Base-by-base conservation (phyloP, 805 yeast genomes). In the Ogataea pignaliae region DNA sequence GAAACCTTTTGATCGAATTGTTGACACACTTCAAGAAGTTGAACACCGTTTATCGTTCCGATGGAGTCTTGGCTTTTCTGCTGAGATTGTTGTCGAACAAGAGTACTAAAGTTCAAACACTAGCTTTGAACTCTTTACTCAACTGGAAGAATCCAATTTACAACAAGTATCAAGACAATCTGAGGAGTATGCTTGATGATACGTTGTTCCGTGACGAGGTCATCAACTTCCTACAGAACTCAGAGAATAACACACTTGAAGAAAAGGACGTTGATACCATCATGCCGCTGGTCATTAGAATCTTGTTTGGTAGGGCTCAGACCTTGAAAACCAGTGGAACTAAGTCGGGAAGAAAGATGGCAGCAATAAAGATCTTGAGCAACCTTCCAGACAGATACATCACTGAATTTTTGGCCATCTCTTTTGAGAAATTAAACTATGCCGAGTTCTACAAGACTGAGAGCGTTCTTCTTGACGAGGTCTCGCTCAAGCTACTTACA, bases 291-390 rank as follows among this genome's bases (percentile, higher is more conserved):
- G 73, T 89, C 3, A 59, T 89, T 39, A 69, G 97, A 52, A 83
- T 93, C 21, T 67, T 93, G 16, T 91, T 83, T 63, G 98, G 98
- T 9, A 75, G 95, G 45, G 88, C 89, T 9, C 95, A 88, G 63
- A 75, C 83, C 1, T 72, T 81, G 4, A 75, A 71, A 43, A 69
- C 78, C 1, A 82, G 85, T 60, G 88, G 88, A 46, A 76, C 81
- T 28, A 86, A 86, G 57, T 75, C 78, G 43, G 82, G 89, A 29
- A 75, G 85, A 51, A 85, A 88, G 50, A 74, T 72, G 54, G 87
- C 93, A 9, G 83, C 87, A 9, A 70, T 87, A 11, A 71, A 82
- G 17, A 68, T 81, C 7, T 63, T 88, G 39, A 83, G 86, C 4
- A 79, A 71, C 47, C 69, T 88, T 38, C 62, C 71, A 3, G 74